Conservation (phyloP, 495 filamentous ascomycete species). For the Gamarada debralockiae region DNA sequence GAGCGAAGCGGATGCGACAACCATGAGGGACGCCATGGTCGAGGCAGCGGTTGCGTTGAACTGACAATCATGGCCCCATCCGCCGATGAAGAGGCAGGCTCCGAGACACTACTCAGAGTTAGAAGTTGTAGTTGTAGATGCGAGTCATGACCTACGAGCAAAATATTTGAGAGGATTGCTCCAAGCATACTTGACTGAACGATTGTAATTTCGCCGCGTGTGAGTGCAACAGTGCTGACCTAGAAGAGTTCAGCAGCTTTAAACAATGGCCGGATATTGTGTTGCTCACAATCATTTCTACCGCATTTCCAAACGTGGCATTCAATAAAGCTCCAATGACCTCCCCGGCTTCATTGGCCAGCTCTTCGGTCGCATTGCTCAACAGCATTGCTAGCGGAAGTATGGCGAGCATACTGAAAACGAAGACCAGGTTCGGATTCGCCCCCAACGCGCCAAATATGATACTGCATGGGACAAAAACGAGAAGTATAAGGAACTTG, state of each 20-base stretch:
- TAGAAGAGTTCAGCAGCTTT: too few species aligned
- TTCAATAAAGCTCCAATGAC: constrained; percentile 75
- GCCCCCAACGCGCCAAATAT: too few species aligned
- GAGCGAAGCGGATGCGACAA: not conserved
- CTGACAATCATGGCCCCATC: not conserved
- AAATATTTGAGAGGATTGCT: constrained; percentile 29
- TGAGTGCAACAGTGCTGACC: constrained; percentile 28
- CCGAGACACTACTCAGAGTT: constrained; percentile 3
- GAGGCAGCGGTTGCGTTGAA: not conserved
- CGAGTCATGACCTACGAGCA: not conserved
- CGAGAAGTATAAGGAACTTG: not conserved
- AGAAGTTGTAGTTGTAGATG: too few species aligned
- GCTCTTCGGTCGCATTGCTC: constrained; percentile 65
- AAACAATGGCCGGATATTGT: not conserved
- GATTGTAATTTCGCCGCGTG: constrained; percentile 21
- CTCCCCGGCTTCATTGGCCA: constrained; percentile 68
- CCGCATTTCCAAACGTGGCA: constrained; percentile 82
- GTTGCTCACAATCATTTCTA: constrained; percentile 52
- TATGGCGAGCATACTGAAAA: constrained; percentile 84
- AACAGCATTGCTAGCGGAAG: constrained; percentile 78
- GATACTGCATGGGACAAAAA: not conserved
- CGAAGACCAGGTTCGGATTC: constrained; percentile 18
- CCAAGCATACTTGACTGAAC: constrained; percentile 26
- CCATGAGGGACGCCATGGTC: constrained; percentile 1
- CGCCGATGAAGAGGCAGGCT: not conserved